These are phyloP conservation scores for Styphnolobium japonicum DNA, from an alignment of 306 rosid species.

Conservation along the genomic window DNA sequence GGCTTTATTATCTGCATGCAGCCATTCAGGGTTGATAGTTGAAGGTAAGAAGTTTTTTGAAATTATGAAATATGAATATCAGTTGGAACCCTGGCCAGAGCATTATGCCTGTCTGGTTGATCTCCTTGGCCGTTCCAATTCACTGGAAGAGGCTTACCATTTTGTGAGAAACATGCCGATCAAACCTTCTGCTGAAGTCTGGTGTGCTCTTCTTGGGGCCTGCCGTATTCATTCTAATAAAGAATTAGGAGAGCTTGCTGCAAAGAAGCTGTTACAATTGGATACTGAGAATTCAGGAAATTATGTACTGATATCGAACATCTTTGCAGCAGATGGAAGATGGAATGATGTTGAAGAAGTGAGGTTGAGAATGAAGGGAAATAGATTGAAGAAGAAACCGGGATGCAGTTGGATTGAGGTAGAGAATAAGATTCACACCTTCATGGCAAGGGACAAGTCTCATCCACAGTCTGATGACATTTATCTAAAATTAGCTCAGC, in stretches of 20 bases:
- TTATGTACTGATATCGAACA: constrained; percentile 62
- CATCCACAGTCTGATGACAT: constrained; percentile 60
- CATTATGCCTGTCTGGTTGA: constrained; percentile 77
- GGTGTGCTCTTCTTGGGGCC: constrained; percentile 85
- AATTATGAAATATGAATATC: constrained; percentile 51
- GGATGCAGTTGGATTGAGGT: constrained; percentile 84
- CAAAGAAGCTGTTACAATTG: constrained; percentile 55
- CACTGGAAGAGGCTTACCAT: constrained; percentile 65
- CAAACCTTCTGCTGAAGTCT: constrained; percentile 60
- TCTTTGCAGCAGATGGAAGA: constrained; percentile 60
- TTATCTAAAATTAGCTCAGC: constrained; percentile 42
- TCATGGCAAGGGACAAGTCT: constrained; percentile 63
- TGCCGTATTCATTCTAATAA: constrained; percentile 64
- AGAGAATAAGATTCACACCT: constrained; percentile 57
- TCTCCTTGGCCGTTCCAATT: constrained; percentile 70
- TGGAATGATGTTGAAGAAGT: constrained; percentile 70
- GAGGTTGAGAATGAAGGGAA: constrained; percentile 66
- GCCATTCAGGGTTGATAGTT: constrained; percentile 72
- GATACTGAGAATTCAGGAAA: constrained; percentile 64
- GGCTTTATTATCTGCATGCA: constrained; percentile 71
- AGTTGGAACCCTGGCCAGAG: constrained; percentile 75
- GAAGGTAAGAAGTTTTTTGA: constrained; percentile 54
- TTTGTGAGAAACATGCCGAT: constrained; percentile 52
- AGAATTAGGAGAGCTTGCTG: constrained; percentile 62
- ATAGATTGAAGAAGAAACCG: constrained; percentile 66